These are phyloP conservation scores for Irpex sp. DNA, from an alignment of 1,284 basidiomycete genomes.

Conservation along the genomic window DNA sequence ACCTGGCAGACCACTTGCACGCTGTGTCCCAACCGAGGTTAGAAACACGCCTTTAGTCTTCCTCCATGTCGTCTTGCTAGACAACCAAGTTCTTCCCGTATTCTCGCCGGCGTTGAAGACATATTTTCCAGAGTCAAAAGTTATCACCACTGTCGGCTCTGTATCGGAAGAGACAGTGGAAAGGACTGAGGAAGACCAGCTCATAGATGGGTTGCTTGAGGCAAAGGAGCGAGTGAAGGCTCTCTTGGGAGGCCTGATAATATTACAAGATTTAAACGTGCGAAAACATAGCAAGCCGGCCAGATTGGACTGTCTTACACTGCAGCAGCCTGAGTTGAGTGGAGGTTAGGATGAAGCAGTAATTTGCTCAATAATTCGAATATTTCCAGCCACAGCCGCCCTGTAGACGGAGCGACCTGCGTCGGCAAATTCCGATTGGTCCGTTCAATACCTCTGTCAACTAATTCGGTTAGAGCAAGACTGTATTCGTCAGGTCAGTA, in stretches of 20 bases:
- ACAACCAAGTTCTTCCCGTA: slow-evolving; percentile 68
- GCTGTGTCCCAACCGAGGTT: slow-evolving; percentile 59
- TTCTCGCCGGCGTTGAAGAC: slow-evolving; percentile 87
- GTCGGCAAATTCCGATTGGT: neutral
- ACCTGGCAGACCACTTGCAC: slow-evolving; percentile 72
- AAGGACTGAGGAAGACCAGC: slow-evolving; percentile 59
- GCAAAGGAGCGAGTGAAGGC: slow-evolving; percentile 12
- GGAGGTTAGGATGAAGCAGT: neutral
- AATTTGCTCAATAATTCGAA: neutral
- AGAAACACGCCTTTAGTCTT: slow-evolving; percentile 73
- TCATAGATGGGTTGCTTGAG: slow-evolving; percentile 31
- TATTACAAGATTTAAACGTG: slow-evolving; percentile 23
- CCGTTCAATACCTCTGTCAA: neutral
- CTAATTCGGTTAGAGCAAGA: neutral
- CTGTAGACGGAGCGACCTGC: neutral
- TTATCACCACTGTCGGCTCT: slow-evolving; percentile 70
- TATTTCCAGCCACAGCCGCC: neutral
- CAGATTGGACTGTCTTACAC: slow-evolving; percentile 12
- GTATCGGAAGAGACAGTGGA: slow-evolving; percentile 67
- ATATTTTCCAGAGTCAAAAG: slow-evolving; percentile 78
- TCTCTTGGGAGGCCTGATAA: slow-evolving; percentile 6
- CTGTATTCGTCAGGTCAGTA: neutral
- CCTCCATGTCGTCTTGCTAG: slow-evolving; percentile 62
- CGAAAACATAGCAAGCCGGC: slow-evolving; percentile 13
- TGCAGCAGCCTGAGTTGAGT: neutral